Percentiles rank a stretch among this genome's conserved stretches.
These are phyloP conservation scores for Phaffia rhodozyma DNA, from an alignment of 1,284 basidiomycete species.

Conservation along the genomic window DNA sequence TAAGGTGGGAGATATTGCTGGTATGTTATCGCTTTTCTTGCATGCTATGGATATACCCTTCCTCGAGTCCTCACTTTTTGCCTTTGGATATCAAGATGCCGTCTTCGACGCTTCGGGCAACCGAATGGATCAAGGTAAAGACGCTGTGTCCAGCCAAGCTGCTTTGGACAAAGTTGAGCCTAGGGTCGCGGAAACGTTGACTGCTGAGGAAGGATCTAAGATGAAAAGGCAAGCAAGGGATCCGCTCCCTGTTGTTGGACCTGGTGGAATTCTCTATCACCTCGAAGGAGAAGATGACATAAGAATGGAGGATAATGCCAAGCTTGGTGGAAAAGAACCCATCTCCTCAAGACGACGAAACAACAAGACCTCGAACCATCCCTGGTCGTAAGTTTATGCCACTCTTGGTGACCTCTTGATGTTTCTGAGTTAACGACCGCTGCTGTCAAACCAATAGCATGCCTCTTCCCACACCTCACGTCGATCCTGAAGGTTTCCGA, in stretches of 20 bases:
- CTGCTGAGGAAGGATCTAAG: neutral
- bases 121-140: no score
- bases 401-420: neutral
- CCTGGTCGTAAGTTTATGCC: constrained; percentile 1
- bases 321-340: neutral
- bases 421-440: neutral
- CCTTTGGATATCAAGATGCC: neutral
- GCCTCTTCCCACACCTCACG: constrained; percentile 52
- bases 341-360: neutral
- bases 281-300: neutral
- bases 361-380: neutral
- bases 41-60: neutral
- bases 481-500: constrained; percentile 66
- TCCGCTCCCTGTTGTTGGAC: no score
- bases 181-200: neutral
- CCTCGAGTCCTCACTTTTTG: neutral
- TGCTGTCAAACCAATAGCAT: constrained; percentile 28
- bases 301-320: neutral
- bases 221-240: neutral
- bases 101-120: neutral
- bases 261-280: no score
- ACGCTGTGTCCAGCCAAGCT: neutral
- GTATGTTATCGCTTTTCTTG: neutral
- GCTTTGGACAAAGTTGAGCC: constrained; percentile 1
- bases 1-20: constrained; percentile 11